Base-by-base conservation (phyloP, 208 protist genomes). In the Leishmania gerbilli region DNA sequence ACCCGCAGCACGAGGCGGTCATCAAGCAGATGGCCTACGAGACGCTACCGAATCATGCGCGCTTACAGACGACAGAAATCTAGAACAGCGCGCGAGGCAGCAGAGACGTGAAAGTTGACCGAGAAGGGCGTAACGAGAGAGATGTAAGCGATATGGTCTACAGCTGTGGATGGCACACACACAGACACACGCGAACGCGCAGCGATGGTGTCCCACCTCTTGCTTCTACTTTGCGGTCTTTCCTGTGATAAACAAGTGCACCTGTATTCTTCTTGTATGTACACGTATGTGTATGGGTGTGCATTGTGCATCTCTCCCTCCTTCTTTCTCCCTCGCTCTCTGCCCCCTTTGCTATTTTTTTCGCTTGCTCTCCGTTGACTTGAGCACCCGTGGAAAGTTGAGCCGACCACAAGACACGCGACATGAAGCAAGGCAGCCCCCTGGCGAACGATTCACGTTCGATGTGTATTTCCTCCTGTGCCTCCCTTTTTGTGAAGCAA, bases 21-120 rank as follows among this genome's bases (percentile, higher is more conserved):
- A 91, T 92, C 67, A 79, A 81, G 37, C 47, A 80, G 58, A 82
- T 93, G 62, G 87, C 84, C n/a, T 92, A 92, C 75, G 87, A 91
- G 37, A 76, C 68, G 5, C 62, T 93, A 21, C 82, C 85, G 7
- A 72, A 81, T 49, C 74, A 74, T 37, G 34, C 7, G 34, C 34
- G 27, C 64, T 31, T 69, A 4, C 64, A 8, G 15, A 9, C 6
- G 24, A 42, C 34, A 69, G 34, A 17, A 19, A 31, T 17, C 27
- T 69, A 45, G 3, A 45, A 17, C 31, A 24, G 27, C 17, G 34
- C 15, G 31, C 34, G 31, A 69, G 34, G 64, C 9, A 69, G 64
- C 31, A 45, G 34, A 45, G 19, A 69, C 11, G 15, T 69, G 34
- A 34, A 42, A 34, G 13, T 3, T 2, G 3, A 69, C 31, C 64